Evolutionary conservation across 2,329 filamentous ascomycete genomes (phyloP), one percentile per base, ranked within the genome.

Genomic region (Penicillium sp.): DNA sequence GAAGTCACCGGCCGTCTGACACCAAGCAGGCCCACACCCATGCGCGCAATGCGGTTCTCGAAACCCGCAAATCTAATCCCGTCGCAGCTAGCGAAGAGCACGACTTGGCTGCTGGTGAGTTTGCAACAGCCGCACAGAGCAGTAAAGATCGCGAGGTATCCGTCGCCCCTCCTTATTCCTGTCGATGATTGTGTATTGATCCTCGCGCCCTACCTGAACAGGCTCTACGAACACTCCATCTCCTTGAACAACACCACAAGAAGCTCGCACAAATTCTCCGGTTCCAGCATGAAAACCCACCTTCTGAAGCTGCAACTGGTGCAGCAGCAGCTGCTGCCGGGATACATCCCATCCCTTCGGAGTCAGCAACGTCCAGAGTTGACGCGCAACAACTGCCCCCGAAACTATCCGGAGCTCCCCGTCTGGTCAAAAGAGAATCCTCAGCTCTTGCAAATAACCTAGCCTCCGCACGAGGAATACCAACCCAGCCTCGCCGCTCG

Each of bases 371-470:
- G 60, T 56, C 66, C 13, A 74, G 72, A 9, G 51, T 68, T 60
- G 80, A 74, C 70, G 70, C 64, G 11, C 71, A 73, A 21, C 71
- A 75, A 53, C 76, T 75, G 60, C 79, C 70, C 58, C 82, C 71
- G 62, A 79, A 68, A 63, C 75, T 81, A 31, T 67, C 75, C 2
- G 64, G 73, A 63, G 60, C 76, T 8, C 75, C 78, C 66, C 80
- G 85, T 60, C 69, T 81, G 73, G 87, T 75, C 2, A 82, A 86
- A 29, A 87, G 92, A 61, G 90, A 93, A 61, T 87, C 89, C 3
- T 92, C 92, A 0, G 96, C 92, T 1, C 96, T 97, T 64, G 92
- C 92, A 29, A 96, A 88, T 78, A 96, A 96, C 71, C 81, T 97
- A 48, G 93, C 93, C 15, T 92, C 92, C 15, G 92, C 92, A 35